Base-by-base conservation (phyloP, 129 eudicot genomes). In the Helichrysum umbraculigerum region DNA sequence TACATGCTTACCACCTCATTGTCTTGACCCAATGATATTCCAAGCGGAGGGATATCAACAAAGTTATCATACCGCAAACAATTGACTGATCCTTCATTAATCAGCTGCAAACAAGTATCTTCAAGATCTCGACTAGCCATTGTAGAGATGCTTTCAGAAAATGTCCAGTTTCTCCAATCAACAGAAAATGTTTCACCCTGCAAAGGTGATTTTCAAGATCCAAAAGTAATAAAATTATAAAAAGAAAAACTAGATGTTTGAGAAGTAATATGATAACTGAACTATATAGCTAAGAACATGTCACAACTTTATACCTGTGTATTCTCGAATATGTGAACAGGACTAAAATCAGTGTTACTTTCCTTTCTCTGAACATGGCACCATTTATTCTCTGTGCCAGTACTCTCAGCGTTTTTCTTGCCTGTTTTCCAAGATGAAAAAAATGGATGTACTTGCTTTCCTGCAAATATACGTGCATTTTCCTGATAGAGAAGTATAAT, bases 401-500 rank as follows among this genome's bases (percentile, higher is more conserved):
- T 76, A 63, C 63, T 72, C 69, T 84, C 92, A 47, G 65, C 74
- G 77, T 39, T 86, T 86, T 72, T 81, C 82, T 89, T 95, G 60
- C 81, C 83, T 25, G 64, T 68, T 83, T 91, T 95, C 81, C 82
- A 34, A 66, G 86, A 81, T 28, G 85, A 83, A 72, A 95, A 95
- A 77, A 95, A 91, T 14, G 99, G 99, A 79, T 95, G 97, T 64
- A 95, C 56, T 86, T 89, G 89, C 72, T 83, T 86, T 80, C 97
- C 99, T 25, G 92, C 86, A 89, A 81, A 95, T 71, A 89, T 73
- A 50, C 99, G 96, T 62, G 89, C 83, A 81, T 91, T 86, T 87
- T 95, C 99, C 99, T 95, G 92, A 76, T 42, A 76, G 72, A 80
- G 20, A 79, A 58, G 56, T 20, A 70, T 62, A 65, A 20, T 20